These are phyloP conservation scores for Symbiodinium natans DNA, from an alignment of 73 alveolate species.

Conservation along the genomic window DNA sequence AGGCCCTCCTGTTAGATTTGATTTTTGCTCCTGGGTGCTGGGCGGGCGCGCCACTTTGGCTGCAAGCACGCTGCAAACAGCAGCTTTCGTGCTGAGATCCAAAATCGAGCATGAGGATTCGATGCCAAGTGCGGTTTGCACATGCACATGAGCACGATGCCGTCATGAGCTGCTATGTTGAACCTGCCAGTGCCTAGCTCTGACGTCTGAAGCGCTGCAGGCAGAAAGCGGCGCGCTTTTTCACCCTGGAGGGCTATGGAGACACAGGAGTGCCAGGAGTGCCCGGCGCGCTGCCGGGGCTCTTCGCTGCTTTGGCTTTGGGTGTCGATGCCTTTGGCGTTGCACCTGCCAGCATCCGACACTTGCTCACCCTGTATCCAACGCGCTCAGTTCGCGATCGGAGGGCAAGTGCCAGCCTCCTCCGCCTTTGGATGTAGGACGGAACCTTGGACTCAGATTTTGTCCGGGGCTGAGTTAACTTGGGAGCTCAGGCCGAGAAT, in stretches of 20 bases:
- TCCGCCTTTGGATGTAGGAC: background rate
- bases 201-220: background rate
- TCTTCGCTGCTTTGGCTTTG: background rate
- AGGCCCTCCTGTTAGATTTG: too few species aligned
- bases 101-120: too few species aligned
- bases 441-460: background rate
- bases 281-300: background rate
- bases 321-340: background rate
- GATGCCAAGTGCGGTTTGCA: too few species aligned
- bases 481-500: background rate
- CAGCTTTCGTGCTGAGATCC: background rate
- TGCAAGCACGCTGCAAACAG: slow-evolving; percentile 1
- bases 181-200: too few species aligned
- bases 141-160: too few species aligned
- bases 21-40: background rate
- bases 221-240: too few species aligned
- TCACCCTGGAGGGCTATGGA: background rate
- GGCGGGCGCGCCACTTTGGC: slow-evolving; percentile 19
- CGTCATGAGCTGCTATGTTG: too few species aligned
- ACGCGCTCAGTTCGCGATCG: too few species aligned
- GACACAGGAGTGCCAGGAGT: too few species aligned
- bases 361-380: too few species aligned
- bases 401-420: background rate
- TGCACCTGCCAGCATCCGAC: too few species aligned
- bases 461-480: background rate